Conservation (phyloP, 1,284 basidiomycete genomes). For the Papiliotrema fonsecae region DNA sequence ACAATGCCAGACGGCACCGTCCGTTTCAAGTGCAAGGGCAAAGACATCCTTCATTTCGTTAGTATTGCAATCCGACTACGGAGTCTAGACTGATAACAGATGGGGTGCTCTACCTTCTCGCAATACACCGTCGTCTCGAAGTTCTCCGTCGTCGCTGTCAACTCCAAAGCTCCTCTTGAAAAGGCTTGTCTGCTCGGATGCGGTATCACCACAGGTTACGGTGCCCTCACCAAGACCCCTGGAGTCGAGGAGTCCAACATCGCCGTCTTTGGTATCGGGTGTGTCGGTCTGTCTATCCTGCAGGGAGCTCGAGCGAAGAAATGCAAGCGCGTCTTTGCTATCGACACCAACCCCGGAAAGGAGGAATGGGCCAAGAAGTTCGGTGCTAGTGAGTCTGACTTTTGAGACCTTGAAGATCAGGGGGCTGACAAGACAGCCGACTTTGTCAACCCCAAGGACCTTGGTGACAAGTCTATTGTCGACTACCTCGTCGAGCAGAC, state of each 20-base stretch:
- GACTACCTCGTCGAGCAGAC: constrained; percentile 88
- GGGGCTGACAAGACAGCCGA: constrained; percentile 53
- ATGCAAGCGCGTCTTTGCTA: constrained; percentile 82
- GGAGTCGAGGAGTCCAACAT: constrained; percentile 68
- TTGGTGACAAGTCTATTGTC: constrained; percentile 78
- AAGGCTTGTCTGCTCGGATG: constrained; percentile 93
- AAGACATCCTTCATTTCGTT: constrained; percentile 87
- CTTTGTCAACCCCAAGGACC: constrained; percentile 78
- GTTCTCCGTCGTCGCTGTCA: constrained; percentile 89
- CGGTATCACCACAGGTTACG: constrained; percentile 88
- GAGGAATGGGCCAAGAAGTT: constrained; percentile 87
- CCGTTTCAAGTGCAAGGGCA: constrained; percentile 86
- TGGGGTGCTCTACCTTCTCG: constrained; percentile 97
- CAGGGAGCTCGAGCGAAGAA: constrained; percentile 74
- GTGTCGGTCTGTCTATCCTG: constrained; percentile 90
- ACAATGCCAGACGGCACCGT: constrained; percentile 91
- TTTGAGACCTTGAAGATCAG: background rate
- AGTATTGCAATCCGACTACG: constrained; percentile 32
- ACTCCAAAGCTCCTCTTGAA: constrained; percentile 79
- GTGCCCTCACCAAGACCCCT: constrained; percentile 54
- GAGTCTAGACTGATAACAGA: constrained; percentile 54
- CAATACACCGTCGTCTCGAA: constrained; percentile 99
- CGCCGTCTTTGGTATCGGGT: constrained; percentile 92
- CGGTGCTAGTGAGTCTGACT: constrained; percentile 62
- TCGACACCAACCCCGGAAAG: constrained; percentile 85